Percentiles rank a stretch among this genome's conserved stretches.
Evolutionary conservation across 2,329 filamentous ascomycete genomes (phyloP).

Genomic region (Hymenotorrendiella dingleyae): DNA sequence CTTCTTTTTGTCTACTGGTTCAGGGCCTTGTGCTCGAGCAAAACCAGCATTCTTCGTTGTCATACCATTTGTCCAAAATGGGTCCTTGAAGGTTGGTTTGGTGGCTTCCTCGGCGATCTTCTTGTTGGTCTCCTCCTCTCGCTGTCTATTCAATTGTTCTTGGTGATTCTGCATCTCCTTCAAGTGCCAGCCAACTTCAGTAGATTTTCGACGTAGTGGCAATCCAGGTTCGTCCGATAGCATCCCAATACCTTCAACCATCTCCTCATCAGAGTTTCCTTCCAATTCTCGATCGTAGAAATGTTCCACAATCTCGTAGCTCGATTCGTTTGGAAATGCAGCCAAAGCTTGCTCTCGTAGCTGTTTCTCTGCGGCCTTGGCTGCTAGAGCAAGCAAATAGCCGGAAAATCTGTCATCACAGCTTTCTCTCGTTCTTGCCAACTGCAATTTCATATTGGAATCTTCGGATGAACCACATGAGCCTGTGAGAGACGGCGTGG

Average conservation of each 20-base stretch:
- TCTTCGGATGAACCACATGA: slow-evolving; percentile 31
- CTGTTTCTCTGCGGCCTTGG: slow-evolving; percentile 72
- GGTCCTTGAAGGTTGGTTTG: slow-evolving; percentile 27
- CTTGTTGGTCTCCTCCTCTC: slow-evolving; percentile 30
- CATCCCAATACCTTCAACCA: slow-evolving; percentile 26
- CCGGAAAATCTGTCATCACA: slow-evolving; percentile 71
- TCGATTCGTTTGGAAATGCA: slow-evolving; percentile 65
- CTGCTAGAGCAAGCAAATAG: slow-evolving; percentile 73
- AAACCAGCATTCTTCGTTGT: slow-evolving; percentile 21
- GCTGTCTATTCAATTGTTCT: slow-evolving; percentile 27
- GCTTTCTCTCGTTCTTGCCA: slow-evolving; percentile 55
- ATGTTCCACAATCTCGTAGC: slow-evolving; percentile 31
- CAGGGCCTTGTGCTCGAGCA: slow-evolving; percentile 11
- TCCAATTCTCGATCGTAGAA: slow-evolving; percentile 32
- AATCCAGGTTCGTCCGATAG: slow-evolving; percentile 21
- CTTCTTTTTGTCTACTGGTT: slow-evolving; percentile 21
- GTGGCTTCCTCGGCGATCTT: slow-evolving; percentile 30
- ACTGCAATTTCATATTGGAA: slow-evolving; percentile 27
- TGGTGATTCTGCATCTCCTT: slow-evolving; percentile 32
- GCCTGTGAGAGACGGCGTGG: slow-evolving; percentile 28
- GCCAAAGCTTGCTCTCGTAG: slow-evolving; percentile 71
- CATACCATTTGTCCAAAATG: slow-evolving; percentile 32
- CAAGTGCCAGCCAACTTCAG: slow-evolving; percentile 29
- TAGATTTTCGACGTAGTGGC: slow-evolving; percentile 22
- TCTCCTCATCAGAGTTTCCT: slow-evolving; percentile 29